These are phyloP conservation scores for Maudiozyma barnettii DNA, from an alignment of 805 yeast genomes.

Conservation along the genomic window DNA sequence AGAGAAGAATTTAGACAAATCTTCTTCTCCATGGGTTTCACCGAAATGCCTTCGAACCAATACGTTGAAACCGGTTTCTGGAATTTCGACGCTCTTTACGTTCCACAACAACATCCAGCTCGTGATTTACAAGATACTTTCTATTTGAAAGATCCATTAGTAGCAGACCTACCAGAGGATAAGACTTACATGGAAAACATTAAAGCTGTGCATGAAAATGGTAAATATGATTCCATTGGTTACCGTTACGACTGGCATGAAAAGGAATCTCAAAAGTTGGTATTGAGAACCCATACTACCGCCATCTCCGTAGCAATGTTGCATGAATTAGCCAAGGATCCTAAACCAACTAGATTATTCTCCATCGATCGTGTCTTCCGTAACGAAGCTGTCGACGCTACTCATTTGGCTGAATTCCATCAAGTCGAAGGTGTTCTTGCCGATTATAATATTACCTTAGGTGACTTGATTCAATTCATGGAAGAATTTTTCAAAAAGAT, in stretches of 20 bases:
- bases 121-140: constrained; percentile 98
- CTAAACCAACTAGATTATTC: constrained; percentile 83
- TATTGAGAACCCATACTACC: constrained; percentile 94
- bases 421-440: constrained; percentile 99
- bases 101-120: constrained; percentile 99
- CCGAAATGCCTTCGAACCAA: constrained; percentile 98
- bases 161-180: constrained; percentile 78
- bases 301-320: constrained; percentile 86
- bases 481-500: constrained; percentile 90
- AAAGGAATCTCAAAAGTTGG: constrained; percentile 83
- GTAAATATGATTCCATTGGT: constrained; percentile 91
- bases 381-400: constrained; percentile 98
- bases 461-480: constrained; percentile 97
- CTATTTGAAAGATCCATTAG: constrained; percentile 86
- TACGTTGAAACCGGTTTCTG: constrained; percentile 98
- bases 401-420: constrained; percentile 98
- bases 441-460: constrained; percentile 87
- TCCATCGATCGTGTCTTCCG: constrained; percentile 98
- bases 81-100: constrained; percentile 94
- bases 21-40: constrained; percentile 95
- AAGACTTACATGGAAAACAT: constrained; percentile 66
- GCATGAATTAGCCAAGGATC: constrained; percentile 77
- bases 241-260: constrained; percentile 97
- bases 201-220: constrained; percentile 76
- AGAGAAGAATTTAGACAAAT: constrained; percentile 97